Conservation (phyloP, 2,329 filamentous ascomycete species). For the Tolypocladium tundrense region DNA sequence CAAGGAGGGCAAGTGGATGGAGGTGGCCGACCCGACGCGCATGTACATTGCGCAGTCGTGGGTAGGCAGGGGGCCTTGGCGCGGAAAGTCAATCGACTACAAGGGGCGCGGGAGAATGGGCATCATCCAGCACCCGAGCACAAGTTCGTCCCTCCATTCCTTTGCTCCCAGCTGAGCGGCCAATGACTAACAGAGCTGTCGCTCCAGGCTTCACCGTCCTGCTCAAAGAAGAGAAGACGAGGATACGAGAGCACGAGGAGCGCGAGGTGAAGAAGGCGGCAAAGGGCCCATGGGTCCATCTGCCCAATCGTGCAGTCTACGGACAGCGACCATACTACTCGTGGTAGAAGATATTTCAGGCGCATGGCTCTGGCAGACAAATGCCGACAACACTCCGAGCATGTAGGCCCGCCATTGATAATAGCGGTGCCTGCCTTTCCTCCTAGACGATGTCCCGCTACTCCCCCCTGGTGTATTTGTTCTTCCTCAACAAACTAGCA, state of each 20-base stretch:
- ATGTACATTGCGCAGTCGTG: slow-evolving; percentile 91
- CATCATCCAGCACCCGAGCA: slow-evolving; percentile 58
- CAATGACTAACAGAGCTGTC: slow-evolving; percentile 5
- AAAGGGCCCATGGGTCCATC: slow-evolving; percentile 73
- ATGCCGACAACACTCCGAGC: not conserved
- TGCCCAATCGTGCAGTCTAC: slow-evolving; percentile 77
- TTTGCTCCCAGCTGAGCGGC: not conserved
- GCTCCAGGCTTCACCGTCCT: slow-evolving; percentile 62
- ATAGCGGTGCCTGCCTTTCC: not conserved
- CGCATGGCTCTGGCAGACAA: not conserved
- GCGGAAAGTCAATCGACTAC: slow-evolving; percentile 49
- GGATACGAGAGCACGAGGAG: slow-evolving; percentile 71
- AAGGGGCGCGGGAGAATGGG: slow-evolving; percentile 67
- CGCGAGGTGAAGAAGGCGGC: slow-evolving; percentile 64
- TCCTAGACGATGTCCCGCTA: not conserved
- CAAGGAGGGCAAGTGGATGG: slow-evolving; percentile 64
- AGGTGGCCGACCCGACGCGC: slow-evolving; percentile 62
- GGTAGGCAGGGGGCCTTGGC: slow-evolving; percentile 68
- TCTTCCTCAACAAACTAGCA: not conserved
- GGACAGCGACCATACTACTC: slow-evolving; percentile 83
- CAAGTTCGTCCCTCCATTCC: slow-evolving; percentile 46
- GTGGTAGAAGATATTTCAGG: slow-evolving; percentile 49
- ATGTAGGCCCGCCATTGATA: not conserved
- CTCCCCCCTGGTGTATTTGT: not conserved
- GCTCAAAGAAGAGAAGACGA: slow-evolving; percentile 88